Evolutionary conservation across 2,329 filamentous ascomycete genomes (phyloP).

Genomic region (Neofusicoccum umdonicola): DNA sequence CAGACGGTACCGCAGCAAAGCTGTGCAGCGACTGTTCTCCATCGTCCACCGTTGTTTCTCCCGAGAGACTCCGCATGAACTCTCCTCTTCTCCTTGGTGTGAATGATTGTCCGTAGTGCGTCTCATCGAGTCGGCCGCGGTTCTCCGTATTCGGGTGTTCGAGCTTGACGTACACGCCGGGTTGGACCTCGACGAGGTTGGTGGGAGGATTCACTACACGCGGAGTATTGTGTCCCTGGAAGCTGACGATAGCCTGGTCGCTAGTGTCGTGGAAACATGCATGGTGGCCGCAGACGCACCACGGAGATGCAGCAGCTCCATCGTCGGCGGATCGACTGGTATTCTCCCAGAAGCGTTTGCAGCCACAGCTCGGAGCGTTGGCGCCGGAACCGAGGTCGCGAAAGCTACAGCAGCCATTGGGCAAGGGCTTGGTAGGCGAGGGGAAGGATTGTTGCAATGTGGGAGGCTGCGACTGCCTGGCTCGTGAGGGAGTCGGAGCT

Average conservation of each 20-base stretch:
- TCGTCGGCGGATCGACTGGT: conserved; percentile 25
- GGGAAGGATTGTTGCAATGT: conserved; percentile 13
- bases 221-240: not conserved
- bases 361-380: conserved; percentile 50
- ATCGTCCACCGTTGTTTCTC: not conserved
- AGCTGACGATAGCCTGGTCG: not conserved
- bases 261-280: conserved; percentile 53
- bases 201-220: not conserved
- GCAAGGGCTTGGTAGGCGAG: conserved; percentile 31
- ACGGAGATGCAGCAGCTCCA: conserved; percentile 34
- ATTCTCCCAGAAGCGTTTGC: conserved; percentile 52
- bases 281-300: conserved; percentile 57
- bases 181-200: not conserved
- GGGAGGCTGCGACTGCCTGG: conserved; percentile 9
- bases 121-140: not conserved
- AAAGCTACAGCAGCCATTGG: conserved; percentile 54
- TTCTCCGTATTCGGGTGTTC: not conserved
- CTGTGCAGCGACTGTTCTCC: not conserved
- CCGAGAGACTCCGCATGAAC: not conserved
- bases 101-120: not conserved
- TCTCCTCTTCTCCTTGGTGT: not conserved
- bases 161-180: conserved; percentile 14
- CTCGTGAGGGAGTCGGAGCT: conserved; percentile 22
- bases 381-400: conserved; percentile 46
- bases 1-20: too few species aligned